Conservation (phyloP, 345 rosid genomes). For the Eucalyptus urophylla region DNA sequence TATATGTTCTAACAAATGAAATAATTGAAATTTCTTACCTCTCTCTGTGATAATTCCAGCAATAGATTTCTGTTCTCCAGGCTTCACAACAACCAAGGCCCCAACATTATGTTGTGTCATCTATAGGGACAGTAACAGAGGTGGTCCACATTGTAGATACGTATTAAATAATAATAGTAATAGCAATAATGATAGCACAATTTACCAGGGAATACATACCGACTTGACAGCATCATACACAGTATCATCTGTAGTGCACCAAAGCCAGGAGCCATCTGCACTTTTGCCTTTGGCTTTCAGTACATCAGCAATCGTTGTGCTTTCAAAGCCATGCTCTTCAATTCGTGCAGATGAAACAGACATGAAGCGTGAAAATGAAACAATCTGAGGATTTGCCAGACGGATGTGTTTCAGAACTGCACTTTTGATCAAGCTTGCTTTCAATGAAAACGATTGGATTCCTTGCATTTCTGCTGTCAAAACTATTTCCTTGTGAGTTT, state of each 20-base stretch:
- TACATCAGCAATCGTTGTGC: constrained; percentile 73
- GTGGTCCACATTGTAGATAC: background rate
- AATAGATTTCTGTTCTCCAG: constrained; percentile 75
- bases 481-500: background rate
- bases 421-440: constrained; percentile 21
- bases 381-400: constrained; percentile 46
- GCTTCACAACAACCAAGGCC: constrained; percentile 90
- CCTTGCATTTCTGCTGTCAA: background rate
- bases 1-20: background rate
- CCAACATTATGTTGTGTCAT: constrained; percentile 99
- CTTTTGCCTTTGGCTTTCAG: constrained; percentile 70
- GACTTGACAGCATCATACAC: constrained; percentile 95
- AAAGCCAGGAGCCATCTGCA: constrained; percentile 99
- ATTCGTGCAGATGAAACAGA: constrained; percentile 55
- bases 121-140: constrained; percentile 12
- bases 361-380: constrained; percentile 35
- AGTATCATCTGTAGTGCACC: constrained; percentile 90
- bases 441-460: background rate
- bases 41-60: constrained; percentile 98
- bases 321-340: constrained; percentile 92
- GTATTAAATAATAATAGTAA: background rate
- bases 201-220: constrained; percentile 21
- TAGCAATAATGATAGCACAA: background rate
- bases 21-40: constrained; percentile 27
- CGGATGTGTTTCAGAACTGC: constrained; percentile 49